Conservation (phyloP, 2,329 filamentous ascomycete genomes). For the Aureobasidium sp. region DNA sequence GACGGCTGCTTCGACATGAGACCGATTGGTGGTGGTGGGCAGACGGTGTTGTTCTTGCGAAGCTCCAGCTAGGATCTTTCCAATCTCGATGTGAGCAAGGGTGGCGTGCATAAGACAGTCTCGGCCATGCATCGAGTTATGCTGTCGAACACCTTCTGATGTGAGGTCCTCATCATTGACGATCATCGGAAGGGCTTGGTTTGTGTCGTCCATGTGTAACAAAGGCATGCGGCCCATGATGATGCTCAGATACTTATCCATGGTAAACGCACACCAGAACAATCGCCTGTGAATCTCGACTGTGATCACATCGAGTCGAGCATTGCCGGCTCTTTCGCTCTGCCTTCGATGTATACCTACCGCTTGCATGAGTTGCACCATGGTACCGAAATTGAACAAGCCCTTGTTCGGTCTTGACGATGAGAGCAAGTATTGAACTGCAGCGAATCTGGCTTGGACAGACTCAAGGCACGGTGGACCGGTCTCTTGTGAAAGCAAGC, state of each 20-base stretch:
- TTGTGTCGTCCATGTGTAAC: conserved; percentile 27
- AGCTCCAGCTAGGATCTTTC: conserved; percentile 22
- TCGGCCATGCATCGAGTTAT: conserved; percentile 20
- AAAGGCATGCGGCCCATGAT: conserved; percentile 31
- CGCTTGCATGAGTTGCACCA: conserved; percentile 29
- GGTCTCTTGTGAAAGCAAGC: conserved; percentile 18
- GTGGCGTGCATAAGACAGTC: conserved; percentile 28
- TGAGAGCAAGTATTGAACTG: conserved; percentile 32
- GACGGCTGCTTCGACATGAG: conserved; percentile 24
- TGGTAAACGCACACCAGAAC: conserved; percentile 31
- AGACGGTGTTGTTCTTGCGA: conserved; percentile 22
- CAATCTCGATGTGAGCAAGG: conserved; percentile 23
- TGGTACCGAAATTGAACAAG: conserved; percentile 31
- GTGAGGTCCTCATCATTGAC: conserved; percentile 26
- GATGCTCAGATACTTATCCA: conserved; percentile 32
- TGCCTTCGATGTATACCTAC: conserved; percentile 28
- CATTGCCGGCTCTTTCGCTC: conserved; percentile 3
- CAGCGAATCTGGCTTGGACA: conserved; percentile 34
- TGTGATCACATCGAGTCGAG: conserved; percentile 17
- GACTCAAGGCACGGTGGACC: conserved; percentile 24
- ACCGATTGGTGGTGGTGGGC: conserved; percentile 15
- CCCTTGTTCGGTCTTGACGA: conserved; percentile 29
- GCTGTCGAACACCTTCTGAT: conserved; percentile 15
- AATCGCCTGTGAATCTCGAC: conserved; percentile 29
- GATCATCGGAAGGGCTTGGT: conserved; percentile 21